Base-by-base conservation (phyloP, 495 filamentous ascomycete species). In the Penicillium lividum region DNA sequence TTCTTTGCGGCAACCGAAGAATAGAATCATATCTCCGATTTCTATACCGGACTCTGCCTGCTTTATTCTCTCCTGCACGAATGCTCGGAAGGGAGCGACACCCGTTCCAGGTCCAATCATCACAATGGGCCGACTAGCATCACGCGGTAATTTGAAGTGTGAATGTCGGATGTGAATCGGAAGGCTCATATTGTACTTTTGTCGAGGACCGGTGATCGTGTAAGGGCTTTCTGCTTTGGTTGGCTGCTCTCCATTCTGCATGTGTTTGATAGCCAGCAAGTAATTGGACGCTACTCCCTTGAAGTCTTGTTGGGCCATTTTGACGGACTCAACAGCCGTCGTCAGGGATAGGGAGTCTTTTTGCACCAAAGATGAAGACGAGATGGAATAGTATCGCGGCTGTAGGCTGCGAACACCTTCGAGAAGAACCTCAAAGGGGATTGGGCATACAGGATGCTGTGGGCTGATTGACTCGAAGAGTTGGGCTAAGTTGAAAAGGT, bases 381-480 rank as follows among this genome's bases (percentile, higher is more conserved):
- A 73, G 51, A 80, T 78, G 25, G 76, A 78, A 52, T 73, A 80
- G 55, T 71, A 74, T 36, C 77, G 68, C 5, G 76, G 73, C 44
- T 68, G 68, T 42, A 70, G 62, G 5, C 47, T 42, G 8, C 54
- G 59, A 77, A 63, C 4, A 71, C 72, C 10, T 75, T 34, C 33
- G 33, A 34, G 33, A 34, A 10, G 33, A 34, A 34, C 33, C 3
- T 34, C 33, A 34, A 34, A 34, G 33, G 33, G 33, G 8, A 34
- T 8, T 3, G 33, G 33, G 11, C 33, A 34, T 7, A 34, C 33
- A 0, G 33, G 3, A 11, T 34, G 5, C 7, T 34, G 1, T 34
- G 33, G 33, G 7, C 33, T 34, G 33, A 34, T 34, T 34, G 33
- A 34, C 33, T 34, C 33, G 33, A 34, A 10, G 8, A 34, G 33